Percentiles rank a stretch among this genome's conserved stretches.
Evolutionary conservation across 345 rosid genomes (phyloP).

Genomic region (Eucalyptus grandis): DNA sequence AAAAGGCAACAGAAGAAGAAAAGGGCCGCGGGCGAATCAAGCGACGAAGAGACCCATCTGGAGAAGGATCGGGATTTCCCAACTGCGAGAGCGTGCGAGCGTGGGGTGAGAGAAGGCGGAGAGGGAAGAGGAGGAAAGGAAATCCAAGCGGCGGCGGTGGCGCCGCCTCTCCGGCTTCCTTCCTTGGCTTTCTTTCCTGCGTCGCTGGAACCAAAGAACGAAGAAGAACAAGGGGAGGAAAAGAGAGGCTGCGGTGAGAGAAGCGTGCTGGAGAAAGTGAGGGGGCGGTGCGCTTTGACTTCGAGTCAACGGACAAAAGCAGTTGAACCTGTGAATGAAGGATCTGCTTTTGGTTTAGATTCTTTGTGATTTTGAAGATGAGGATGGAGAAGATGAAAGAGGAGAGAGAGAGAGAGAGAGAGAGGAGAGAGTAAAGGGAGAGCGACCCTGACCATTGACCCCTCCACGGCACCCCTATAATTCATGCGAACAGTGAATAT

Average conservation of each 20-base stretch:
- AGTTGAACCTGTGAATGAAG: not conserved
- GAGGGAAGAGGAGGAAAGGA: not conserved
- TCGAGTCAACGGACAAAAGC: not conserved
- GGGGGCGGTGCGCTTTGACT: not conserved
- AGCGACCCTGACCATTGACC: too few relatives aligned
- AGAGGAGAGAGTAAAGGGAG: not conserved
- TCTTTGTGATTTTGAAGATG: not conserved
- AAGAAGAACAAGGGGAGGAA: not conserved
- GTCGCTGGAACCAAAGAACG: not conserved
- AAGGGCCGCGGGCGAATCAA: not conserved
- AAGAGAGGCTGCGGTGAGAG: not conserved
- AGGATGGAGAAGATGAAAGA: not conserved
- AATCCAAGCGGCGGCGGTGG: not conserved
- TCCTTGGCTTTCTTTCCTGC: not conserved
- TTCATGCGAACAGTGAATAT: not conserved
- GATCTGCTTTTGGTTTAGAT: not conserved
- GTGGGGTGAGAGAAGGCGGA: not conserved
- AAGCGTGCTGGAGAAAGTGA: not conserved
- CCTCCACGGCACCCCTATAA: not conserved
- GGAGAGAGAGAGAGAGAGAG: rapidly evolving
- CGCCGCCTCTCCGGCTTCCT: not conserved
- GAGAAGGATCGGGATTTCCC: not conserved
- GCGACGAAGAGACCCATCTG: not conserved
- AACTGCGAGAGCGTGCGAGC: not conserved
- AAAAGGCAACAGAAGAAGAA: not conserved